A percentile compares a stretch with the other conserved stretches of the same genome.
phyloP scores from a whole-genome alignment of 176 grass and related monocot genomes.

The Triticum turgidum region DNA sequence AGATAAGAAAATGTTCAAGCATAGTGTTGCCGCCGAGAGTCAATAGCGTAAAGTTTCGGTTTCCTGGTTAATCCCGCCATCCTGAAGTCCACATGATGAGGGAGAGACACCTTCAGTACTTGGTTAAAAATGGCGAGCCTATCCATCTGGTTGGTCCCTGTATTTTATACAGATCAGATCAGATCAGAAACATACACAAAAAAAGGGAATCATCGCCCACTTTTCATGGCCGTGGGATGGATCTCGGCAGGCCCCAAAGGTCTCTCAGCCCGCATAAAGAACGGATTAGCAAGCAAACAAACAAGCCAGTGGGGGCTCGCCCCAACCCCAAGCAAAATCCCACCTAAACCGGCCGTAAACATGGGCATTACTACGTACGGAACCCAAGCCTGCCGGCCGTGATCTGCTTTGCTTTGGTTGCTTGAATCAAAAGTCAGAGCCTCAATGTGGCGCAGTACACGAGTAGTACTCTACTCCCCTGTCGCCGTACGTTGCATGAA shows the following conservation, averaged over 20 bases:
- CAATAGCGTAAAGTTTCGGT: background rate
- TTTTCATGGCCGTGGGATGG: conserved; percentile 25
- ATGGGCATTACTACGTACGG: background rate
- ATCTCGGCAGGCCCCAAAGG: conserved; percentile 41
- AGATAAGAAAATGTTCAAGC: background rate
- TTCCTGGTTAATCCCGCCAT: background rate
- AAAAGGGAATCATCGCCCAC: conserved; percentile 42
- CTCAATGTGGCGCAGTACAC: background rate
- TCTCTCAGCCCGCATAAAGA: background rate
- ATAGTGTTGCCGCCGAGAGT: background rate
- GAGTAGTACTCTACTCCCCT: background rate
- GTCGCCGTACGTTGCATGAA: conserved; percentile 26
- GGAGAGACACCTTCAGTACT: background rate
- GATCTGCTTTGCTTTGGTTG: background rate
- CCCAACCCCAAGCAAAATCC: conserved; percentile 7
- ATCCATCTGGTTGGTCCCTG: background rate
- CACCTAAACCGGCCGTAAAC: conserved; percentile 16
- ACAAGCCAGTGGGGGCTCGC: background rate
- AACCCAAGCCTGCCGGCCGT: background rate
- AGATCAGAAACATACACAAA: conserved; percentile 1
- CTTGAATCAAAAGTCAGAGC: conserved; percentile 34
- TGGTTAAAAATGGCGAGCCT: background rate
- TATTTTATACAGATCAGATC: conserved; percentile 20
- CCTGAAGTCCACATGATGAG: background rate
- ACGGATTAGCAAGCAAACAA: background rate